Conservation (phyloP, 2,329 filamentous ascomycete genomes). For the Mariannaea sp. region DNA sequence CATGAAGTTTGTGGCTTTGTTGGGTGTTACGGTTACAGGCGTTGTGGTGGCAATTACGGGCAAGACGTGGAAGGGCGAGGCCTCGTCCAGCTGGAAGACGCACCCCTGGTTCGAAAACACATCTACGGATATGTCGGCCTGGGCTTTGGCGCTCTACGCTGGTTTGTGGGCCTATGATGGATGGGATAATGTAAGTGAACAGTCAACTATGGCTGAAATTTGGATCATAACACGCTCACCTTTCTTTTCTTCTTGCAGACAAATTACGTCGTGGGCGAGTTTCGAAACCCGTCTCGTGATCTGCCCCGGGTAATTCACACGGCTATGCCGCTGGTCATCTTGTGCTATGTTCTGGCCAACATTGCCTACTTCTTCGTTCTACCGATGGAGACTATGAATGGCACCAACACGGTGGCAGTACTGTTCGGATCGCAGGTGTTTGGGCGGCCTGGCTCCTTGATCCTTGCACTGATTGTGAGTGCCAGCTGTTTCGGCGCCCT, state of each 20-base stretch:
- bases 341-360: conserved; percentile 89
- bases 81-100: conserved; percentile 85
- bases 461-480: conserved; percentile 87
- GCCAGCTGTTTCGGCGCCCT: conserved; percentile 93
- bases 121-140: conserved; percentile 76
- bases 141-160: conserved; percentile 93
- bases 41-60: conserved; percentile 89
- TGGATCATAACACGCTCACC: conserved; percentile 14
- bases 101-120: conserved; percentile 89
- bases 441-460: conserved; percentile 77
- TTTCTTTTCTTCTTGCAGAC: conserved; percentile 61
- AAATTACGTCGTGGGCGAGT: conserved; percentile 97
- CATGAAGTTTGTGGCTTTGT: conserved; percentile 87
- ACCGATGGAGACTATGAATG: conserved; percentile 78
- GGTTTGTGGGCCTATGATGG: conserved; percentile 98
- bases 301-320: conserved; percentile 95
- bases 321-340: conserved; percentile 90
- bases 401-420: conserved; percentile 93
- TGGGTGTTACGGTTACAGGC: conserved; percentile 85
- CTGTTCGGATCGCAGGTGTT: conserved; percentile 91
- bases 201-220: not conserved
- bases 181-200: conserved; percentile 88
- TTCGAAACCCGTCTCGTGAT: conserved; percentile 87
- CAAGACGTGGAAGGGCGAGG: conserved; percentile 73
- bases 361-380: conserved; percentile 93